Percentiles rank a stretch among this genome's conserved stretches.
Conservation (phyloP, 2,329 filamentous ascomycete genomes). For the Magnaporthiopsis rhizophila region DNA sequence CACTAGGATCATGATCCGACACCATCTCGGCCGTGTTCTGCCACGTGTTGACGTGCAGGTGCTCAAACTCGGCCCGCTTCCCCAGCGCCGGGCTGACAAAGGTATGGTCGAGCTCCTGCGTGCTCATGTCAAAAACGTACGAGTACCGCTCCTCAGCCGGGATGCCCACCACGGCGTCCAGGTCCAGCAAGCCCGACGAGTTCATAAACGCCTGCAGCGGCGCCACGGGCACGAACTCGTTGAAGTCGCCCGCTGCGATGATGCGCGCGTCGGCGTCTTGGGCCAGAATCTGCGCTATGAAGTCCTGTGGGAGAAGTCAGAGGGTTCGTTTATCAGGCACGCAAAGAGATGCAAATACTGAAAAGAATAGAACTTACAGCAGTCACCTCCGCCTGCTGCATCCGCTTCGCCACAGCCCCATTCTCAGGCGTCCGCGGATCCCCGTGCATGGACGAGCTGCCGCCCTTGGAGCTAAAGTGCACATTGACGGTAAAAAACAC, state of each 20-base stretch:
- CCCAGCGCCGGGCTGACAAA: slow-evolving; percentile 50
- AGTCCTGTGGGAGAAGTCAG: slow-evolving; percentile 19
- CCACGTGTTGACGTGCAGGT: slow-evolving; percentile 68
- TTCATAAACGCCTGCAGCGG: slow-evolving; percentile 47
- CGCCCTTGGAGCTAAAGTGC: slow-evolving; percentile 60
- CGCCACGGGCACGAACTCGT: slow-evolving; percentile 59
- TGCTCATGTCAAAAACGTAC: slow-evolving; percentile 62
- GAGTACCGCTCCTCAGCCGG: slow-evolving; percentile 55
- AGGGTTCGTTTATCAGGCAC: background rate
- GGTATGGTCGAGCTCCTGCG: slow-evolving; percentile 63
- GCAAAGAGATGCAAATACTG: no score
- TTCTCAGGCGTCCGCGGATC: slow-evolving; percentile 61
- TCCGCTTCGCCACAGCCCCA: slow-evolving; percentile 49
- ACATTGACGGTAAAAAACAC: slow-evolving; percentile 65
- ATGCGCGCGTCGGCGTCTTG: slow-evolving; percentile 48
- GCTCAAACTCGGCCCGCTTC: slow-evolving; percentile 43
- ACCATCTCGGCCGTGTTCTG: slow-evolving; percentile 44
- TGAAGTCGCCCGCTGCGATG: slow-evolving; percentile 61
- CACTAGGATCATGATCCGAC: slow-evolving; percentile 63
- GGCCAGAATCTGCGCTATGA: slow-evolving; percentile 49
- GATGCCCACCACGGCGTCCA: slow-evolving; percentile 51
- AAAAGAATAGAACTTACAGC: slow-evolving; percentile 34
- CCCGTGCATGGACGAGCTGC: slow-evolving; percentile 55
- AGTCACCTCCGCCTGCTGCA: slow-evolving; percentile 48
- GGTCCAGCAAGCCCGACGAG: slow-evolving; percentile 48